A percentile compares a stretch with the other conserved stretches of the same genome.
phyloP scores from a whole-genome alignment of 495 filamentous ascomycete genomes.

The Lasiosphaeria ovina region DNA sequence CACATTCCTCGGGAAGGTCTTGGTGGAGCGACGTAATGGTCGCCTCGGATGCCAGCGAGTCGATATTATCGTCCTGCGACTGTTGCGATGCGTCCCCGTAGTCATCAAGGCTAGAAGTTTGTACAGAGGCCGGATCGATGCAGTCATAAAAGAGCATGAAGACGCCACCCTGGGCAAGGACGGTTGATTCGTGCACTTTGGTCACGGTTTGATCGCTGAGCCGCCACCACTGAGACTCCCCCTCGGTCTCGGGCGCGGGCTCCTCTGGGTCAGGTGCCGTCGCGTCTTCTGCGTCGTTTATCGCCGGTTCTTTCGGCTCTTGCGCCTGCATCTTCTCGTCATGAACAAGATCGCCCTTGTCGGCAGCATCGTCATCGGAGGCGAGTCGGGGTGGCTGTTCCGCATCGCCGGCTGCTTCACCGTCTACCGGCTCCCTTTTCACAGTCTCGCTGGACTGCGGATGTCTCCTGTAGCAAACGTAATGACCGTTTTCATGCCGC shows the following conservation, averaged over 20 bases:
- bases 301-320: conserved; percentile 2
- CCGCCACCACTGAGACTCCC: conserved; percentile 65
- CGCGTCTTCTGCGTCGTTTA: conserved; percentile 4
- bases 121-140: conserved; percentile 40
- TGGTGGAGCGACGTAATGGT: too few relatives aligned
- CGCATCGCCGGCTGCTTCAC: neutral
- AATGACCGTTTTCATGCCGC: conserved; percentile 91
- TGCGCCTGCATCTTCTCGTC: neutral
- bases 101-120: conserved; percentile 19
- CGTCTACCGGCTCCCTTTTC: neutral
- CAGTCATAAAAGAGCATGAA: conserved; percentile 98
- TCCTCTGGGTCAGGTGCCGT: conserved; percentile 19
- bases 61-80: neutral
- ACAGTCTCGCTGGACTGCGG: conserved; percentile 24
- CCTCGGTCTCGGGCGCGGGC: conserved; percentile 23
- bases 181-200: conserved; percentile 67
- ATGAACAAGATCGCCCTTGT: neutral
- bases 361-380: conserved; percentile 1
- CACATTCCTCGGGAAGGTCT: too few relatives aligned
- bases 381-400: conserved; percentile 9
- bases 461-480: conserved; percentile 82
- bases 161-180: conserved; percentile 75
- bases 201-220: conserved; percentile 82
- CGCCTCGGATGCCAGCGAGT: too few relatives aligned
- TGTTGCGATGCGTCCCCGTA: neutral